Base-by-base conservation (phyloP, 2,329 filamentous ascomycete species). In the Aspergillus phoenicis region DNA sequence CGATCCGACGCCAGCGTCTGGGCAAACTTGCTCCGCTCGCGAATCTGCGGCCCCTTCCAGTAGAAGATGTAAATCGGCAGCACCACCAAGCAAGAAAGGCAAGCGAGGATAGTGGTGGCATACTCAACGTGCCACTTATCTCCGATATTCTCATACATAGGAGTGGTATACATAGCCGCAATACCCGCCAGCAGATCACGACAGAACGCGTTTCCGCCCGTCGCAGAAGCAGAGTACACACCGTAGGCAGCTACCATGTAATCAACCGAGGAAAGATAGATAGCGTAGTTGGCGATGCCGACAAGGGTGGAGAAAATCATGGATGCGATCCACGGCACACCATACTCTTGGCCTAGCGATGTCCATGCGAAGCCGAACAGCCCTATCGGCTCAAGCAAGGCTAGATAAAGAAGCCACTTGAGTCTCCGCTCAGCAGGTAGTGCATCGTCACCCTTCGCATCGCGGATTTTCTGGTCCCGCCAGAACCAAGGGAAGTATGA, bases 191-290 rank as follows among this genome's bases (percentile, higher is more conserved):
- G 77, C 73, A 91, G 87, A 70, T 91, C 89, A 64, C 89, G 84
- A 7, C 88, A 83, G 78, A 89, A 91, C 5, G 88, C 89, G 64
- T 91, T 91, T 28, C 89, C 89, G 58, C 89, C 89, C 0, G 89
- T 91, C 1, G 89, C 89, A 0, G 87, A 90, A 3, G 89, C 89
- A 0, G 88, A 85, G 72, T 90, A 91, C 0, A 86, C 85, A 0
- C 89, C 89, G 68, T 91, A 91, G 1, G 88, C 85, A 60, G 86
- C 87, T 51, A 91, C 85, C 84, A 91, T 90, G 77, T 91, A 91
- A 72, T 91, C 87, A 64, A 91, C 89, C 1, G 88, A 89, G 2
- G 88, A 87, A 82, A 90, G 88, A 76, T 91, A 91, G 58, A 90
- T 90, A 24, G 84, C 79, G 59, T 88, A 89, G 69, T 91, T 91